phyloP scores from a whole-genome alignment of 208 protist genomes.

The Phytomonas francai region DNA sequence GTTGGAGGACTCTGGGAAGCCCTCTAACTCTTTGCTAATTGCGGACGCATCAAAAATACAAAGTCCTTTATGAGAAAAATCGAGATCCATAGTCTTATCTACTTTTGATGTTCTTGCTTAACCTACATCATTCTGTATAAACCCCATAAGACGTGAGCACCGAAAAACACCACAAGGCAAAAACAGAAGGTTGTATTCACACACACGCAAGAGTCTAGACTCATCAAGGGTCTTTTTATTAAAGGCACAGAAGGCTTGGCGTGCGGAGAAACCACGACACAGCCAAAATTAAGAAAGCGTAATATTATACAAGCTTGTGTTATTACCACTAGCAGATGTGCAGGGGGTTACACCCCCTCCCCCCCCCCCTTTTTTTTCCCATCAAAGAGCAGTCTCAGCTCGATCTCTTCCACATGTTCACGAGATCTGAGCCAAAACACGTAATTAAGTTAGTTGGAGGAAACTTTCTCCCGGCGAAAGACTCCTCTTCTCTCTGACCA shows the following conservation, averaged over 20 bases:
- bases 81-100: conserved; percentile 50
- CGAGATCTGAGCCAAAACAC: conserved; percentile 76
- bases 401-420: conserved; percentile 85
- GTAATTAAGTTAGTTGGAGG: conserved; percentile 73
- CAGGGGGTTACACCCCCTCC: not conserved
- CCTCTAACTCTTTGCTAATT: conserved; percentile 3
- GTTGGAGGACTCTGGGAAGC: not conserved
- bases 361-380: not conserved
- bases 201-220: not conserved
- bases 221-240: not conserved
- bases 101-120: conserved; percentile 7
- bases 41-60: conserved; percentile 59
- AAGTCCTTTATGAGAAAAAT: conserved; percentile 59
- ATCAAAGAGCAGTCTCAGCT: conserved; percentile 18
- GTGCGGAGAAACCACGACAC: not conserved
- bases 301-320: conserved; percentile 1
- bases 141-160: not conserved
- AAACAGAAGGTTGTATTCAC: not conserved
- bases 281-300: conserved; percentile 14
- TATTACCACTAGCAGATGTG: not conserved
- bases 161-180: conserved; percentile 2
- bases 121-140: not conserved
- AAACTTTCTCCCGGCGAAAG: conserved; percentile 32
- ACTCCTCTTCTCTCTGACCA: conserved; percentile 70
- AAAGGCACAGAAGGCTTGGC: not conserved